Evolutionary conservation across 129 eudicot genomes (phyloP).

Genomic region (Chrysanthemum makinoi): DNA sequence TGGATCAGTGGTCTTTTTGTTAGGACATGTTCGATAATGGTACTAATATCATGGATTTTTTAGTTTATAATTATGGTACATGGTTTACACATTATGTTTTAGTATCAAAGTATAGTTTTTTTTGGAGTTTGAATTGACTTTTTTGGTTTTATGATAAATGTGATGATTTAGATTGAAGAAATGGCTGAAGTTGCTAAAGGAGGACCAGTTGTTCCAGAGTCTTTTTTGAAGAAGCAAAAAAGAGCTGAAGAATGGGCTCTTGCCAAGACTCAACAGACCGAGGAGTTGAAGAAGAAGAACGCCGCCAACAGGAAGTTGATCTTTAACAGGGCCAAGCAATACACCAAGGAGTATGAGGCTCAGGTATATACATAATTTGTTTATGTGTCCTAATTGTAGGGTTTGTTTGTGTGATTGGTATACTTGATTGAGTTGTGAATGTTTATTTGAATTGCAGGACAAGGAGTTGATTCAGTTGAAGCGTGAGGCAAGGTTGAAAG

Average conservation of each 20-base stretch:
- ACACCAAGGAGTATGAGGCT: slow-evolving; percentile 66
- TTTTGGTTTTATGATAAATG: neutral
- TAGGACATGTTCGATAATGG: too few species aligned
- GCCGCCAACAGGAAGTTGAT: slow-evolving; percentile 61
- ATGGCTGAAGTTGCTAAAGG: slow-evolving; percentile 62
- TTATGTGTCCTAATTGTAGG: neutral
- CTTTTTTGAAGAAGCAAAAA: slow-evolving; percentile 83
- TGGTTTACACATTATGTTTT: too few species aligned
- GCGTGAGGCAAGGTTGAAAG: slow-evolving; percentile 78
- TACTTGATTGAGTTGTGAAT: neutral
- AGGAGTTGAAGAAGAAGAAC: slow-evolving; percentile 59
- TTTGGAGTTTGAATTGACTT: neutral
- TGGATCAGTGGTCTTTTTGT: too few species aligned
- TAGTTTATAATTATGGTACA: too few species aligned
- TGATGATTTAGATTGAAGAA: slow-evolving; percentile 28
- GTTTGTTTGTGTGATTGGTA: neutral
- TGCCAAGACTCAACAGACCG: slow-evolving; percentile 55
- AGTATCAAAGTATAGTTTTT: neutral
- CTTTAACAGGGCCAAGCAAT: slow-evolving; percentile 41
- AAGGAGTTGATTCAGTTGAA: slow-evolving; percentile 65
- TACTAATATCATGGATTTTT: too few species aligned
- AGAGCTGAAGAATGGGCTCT: slow-evolving; percentile 85
- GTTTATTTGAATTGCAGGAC: slow-evolving; percentile 33
- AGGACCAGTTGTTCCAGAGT: slow-evolving; percentile 65
- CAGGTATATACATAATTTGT: slow-evolving; percentile 41